Evolutionary conservation across 1,284 basidiomycete genomes (phyloP).

Genomic region (Irpex sp.): DNA sequence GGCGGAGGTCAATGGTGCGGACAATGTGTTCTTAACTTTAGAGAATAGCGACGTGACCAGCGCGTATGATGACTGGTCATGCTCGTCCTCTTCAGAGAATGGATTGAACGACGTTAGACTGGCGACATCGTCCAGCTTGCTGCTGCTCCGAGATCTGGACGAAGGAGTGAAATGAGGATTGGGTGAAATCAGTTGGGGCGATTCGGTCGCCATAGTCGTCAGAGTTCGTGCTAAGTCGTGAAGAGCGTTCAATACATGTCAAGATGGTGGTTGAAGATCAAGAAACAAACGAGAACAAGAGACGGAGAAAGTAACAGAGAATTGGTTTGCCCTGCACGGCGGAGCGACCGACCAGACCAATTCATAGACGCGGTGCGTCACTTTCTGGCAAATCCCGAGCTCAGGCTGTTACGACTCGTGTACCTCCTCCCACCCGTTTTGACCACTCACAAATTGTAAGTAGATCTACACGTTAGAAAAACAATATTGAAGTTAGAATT

Average conservation of each 20-base stretch:
- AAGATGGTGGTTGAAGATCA: neutral
- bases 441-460: too few species aligned
- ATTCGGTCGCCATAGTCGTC: constrained; percentile 17
- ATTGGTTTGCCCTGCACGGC: too few species aligned
- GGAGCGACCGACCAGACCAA: too few species aligned
- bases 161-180: constrained; percentile 26
- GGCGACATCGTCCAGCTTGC: constrained; percentile 64
- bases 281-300: neutral
- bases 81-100: constrained; percentile 82
- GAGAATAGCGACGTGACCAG: constrained; percentile 75
- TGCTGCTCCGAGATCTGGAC: constrained; percentile 60
- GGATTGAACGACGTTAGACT: constrained; percentile 81
- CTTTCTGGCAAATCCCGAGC: neutral
- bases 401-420: too few species aligned
- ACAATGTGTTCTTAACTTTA: constrained; percentile 71
- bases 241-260: constrained; percentile 8
- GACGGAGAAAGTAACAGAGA: neutral
- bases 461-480: too few species aligned
- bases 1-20: constrained; percentile 56
- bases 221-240: constrained; percentile 7
- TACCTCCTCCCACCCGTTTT: too few species aligned
- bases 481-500: too few species aligned
- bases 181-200: constrained; percentile 14
- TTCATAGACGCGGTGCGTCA: neutral
- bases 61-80: constrained; percentile 78